Evolutionary conservation across 345 rosid species (phyloP), one percentile per base, ranked within the genome.

Genomic region (Boechera retrofracta): DNA sequence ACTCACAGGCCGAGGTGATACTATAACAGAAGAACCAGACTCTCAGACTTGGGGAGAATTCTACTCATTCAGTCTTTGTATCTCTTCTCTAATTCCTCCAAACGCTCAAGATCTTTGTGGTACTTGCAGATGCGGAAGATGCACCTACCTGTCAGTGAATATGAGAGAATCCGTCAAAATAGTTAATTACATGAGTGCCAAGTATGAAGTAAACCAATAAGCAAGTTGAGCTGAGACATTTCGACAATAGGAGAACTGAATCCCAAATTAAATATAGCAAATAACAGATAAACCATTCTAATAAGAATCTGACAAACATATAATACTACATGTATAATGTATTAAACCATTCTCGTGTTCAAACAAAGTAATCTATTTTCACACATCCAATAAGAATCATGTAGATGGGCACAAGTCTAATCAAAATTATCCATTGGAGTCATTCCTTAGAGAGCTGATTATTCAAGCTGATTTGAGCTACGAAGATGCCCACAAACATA

Each of bases 51-150:
- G 21, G 0, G 47, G 38, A 77, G 72, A 56, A n/a, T 57, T 38
- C 82, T 88, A 93, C 83, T 85, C 60, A 16, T 16, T 16, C 16
- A 16, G 18, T 82, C 77, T 87, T 93, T 89, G 87, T 59, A 83
- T 78, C 85, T 85, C 88, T 88, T 91, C 87, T 89, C 96, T 41
- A 88, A 56, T 82, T 84, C 88, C 89, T 91, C 98, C 84, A 93
- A 83, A 73, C 60, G 82, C 77, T 89, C 87, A 66, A 91, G 75
- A 53, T 93, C 89, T 81, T 88, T 89, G 85, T 88, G 51, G 75
- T 77, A 93, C 77, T 89, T 86, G 82, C 94, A 92, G 75, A 94
- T 85, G 29, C 96, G 92, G 75, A 81, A 86, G 54, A 92, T 79
- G 71, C 90, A 88, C 98, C 24, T 21, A 21, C 24, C 98, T 94